Conservation (phyloP, 2,329 filamentous ascomycete genomes). For the Sclerotiophoma versabilis region DNA sequence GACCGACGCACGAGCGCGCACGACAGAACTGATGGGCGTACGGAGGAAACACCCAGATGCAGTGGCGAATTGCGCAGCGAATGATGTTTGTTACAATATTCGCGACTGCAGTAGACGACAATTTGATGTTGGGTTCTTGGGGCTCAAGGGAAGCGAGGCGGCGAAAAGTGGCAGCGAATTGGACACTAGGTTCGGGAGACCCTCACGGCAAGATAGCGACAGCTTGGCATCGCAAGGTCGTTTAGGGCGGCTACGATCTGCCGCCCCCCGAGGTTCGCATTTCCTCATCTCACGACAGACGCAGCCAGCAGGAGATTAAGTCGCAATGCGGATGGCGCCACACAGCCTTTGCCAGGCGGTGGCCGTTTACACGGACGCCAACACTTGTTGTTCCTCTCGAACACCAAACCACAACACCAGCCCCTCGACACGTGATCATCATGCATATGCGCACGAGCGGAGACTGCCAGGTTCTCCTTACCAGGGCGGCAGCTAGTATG, state of each 20-base stretch:
- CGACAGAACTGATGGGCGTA: conserved; percentile 36
- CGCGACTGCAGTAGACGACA: conserved; percentile 9
- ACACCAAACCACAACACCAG: not conserved
- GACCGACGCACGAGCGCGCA: conserved; percentile 41
- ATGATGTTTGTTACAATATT: conserved; percentile 12
- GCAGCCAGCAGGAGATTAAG: conserved; percentile 30
- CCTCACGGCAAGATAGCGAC: conserved; percentile 26
- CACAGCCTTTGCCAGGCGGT: not conserved
- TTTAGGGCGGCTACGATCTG: conserved; percentile 34
- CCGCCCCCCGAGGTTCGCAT: conserved; percentile 33
- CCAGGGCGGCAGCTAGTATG: conserved; percentile 5
- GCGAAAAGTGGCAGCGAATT: conserved; percentile 22
- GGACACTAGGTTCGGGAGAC: conserved; percentile 28
- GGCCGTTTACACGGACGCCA: conserved; percentile 3
- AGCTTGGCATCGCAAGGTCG: conserved; percentile 32
- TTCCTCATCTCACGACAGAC: conserved; percentile 35
- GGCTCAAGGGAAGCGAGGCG: conserved; percentile 21
- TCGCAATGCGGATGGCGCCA: conserved; percentile 22
- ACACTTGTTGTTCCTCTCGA: conserved; percentile 6
- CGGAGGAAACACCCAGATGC: conserved; percentile 27
- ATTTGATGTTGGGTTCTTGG: conserved; percentile 8
- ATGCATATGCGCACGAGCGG: conserved; percentile 3
- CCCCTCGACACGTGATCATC: conserved; percentile 10
- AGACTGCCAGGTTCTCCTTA: conserved; percentile 19
- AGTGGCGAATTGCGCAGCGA: conserved; percentile 24